A percentile compares a stretch with the other conserved stretches of the same genome.
Evolutionary conservation across 306 rosid species (phyloP).

Genomic region (Corylus avellana): DNA sequence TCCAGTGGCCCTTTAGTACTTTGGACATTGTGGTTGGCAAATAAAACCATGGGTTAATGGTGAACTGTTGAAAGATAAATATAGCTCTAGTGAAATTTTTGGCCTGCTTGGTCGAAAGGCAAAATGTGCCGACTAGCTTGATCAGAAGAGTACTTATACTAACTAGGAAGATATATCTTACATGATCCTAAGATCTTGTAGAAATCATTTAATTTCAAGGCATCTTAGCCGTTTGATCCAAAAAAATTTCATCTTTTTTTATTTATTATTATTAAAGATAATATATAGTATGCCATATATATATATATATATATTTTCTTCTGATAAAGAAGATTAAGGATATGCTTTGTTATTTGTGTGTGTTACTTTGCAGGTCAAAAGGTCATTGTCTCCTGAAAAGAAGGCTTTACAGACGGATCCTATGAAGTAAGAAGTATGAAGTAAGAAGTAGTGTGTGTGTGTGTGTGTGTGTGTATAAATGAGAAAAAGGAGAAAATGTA

Average conservation of each 20-base stretch:
- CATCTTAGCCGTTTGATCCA: not conserved
- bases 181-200: not conserved
- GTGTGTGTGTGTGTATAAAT: not conserved
- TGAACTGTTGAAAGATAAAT: not conserved
- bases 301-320: not conserved
- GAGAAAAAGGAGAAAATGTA: slow-evolving; percentile 29
- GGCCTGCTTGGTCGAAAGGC: not conserved
- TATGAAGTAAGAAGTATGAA: slow-evolving; percentile 28
- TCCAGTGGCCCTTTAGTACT: too few relatives aligned
- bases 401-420: slow-evolving; percentile 44
- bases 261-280: too few relatives aligned
- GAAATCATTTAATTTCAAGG: not conserved
- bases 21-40: not conserved
- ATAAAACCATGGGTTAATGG: not conserved
- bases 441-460: not conserved
- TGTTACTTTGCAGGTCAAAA: slow-evolving; percentile 25
- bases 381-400: slow-evolving; percentile 36
- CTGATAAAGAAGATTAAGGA: not conserved
- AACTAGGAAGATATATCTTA: not conserved
- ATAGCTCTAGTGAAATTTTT: not conserved
- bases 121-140: not conserved
- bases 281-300: not conserved
- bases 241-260: too few relatives aligned
- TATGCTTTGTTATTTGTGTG: not conserved
- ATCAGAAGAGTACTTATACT: not conserved